These are phyloP conservation scores for Iberis amara DNA, from an alignment of 441 rosid species.

Conservation along the genomic window DNA sequence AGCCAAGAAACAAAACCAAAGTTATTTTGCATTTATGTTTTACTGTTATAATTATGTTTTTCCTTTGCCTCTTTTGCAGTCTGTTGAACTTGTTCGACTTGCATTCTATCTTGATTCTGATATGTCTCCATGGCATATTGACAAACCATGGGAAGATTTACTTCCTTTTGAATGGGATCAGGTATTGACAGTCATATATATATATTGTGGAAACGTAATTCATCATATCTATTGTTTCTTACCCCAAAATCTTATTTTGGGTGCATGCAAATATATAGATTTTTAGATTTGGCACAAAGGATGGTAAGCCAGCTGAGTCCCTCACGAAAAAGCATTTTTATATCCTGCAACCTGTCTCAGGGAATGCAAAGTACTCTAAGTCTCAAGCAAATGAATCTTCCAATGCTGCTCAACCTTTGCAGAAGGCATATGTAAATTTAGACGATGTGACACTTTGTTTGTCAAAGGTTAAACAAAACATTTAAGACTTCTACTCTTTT, in stretches of 20 bases:
- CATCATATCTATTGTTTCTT: conserved; percentile 11
- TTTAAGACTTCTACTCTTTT: conserved; percentile 19
- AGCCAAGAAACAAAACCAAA: conserved; percentile 20
- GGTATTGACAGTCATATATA: conserved; percentile 37
- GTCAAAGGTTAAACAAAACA: conserved; percentile 61
- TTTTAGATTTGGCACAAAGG: conserved; percentile 79
- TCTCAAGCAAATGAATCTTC: conserved; percentile 43
- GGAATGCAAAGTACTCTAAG: conserved; percentile 80
- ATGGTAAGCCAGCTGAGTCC: conserved; percentile 71
- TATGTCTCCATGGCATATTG: conserved; percentile 77
- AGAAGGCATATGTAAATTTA: conserved; percentile 81
- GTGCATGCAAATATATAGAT: conserved; percentile 44
- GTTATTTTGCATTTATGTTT: conserved; percentile 6
- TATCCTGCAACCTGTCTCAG: conserved; percentile 89
- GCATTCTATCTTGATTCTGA: conserved; percentile 96
- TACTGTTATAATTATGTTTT: conserved; percentile 21
- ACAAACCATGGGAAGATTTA: conserved; percentile 84
- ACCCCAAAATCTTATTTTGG: conserved; percentile 1
- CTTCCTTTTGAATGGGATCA: conserved; percentile 92
- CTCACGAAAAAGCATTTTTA: conserved; percentile 61
- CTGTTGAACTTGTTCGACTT: conserved; percentile 86
- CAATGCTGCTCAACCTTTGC: conserved; percentile 51
- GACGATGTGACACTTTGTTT: conserved; percentile 94
- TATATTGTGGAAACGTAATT: conserved; percentile 10
- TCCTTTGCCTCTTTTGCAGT: conserved; percentile 41